Conservation (phyloP, 2,329 filamentous ascomycete species). For the Aureobasidium sp. region DNA sequence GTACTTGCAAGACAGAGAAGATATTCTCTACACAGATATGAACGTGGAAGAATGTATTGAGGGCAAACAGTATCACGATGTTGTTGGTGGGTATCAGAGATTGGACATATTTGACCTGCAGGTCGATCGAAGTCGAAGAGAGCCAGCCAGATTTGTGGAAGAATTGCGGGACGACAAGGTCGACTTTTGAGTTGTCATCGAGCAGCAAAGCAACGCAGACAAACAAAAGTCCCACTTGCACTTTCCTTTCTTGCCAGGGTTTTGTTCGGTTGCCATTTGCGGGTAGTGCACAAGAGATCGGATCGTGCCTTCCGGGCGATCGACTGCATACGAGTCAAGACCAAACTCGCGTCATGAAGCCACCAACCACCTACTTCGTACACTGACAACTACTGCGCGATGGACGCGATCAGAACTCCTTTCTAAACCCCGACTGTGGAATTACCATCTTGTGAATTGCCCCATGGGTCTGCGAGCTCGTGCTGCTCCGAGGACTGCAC, state of each 20-base stretch:
- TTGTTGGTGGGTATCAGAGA: slow-evolving; percentile 48
- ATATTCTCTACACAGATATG: slow-evolving; percentile 44
- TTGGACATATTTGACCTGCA: slow-evolving; percentile 46
- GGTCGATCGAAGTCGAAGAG: slow-evolving; percentile 34
- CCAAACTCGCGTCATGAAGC: not conserved
- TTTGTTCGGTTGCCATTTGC: not conserved
- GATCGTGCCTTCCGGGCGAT: not conserved
- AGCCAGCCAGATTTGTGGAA: slow-evolving; percentile 26
- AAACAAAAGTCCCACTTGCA: not conserved
- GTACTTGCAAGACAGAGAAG: slow-evolving; percentile 39
- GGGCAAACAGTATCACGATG: slow-evolving; percentile 50
- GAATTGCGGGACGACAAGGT: not conserved
- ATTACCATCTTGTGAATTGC: not conserved
- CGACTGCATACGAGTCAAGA: not conserved
- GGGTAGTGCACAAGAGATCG: not conserved
- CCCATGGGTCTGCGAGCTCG: not conserved
- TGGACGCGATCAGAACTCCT: not conserved
- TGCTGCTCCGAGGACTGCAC: not conserved
- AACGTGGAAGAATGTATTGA: slow-evolving; percentile 43
- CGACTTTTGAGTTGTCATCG: not conserved
- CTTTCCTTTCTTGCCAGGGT: not conserved
- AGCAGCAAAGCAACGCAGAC: not conserved
- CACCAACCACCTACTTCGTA: not conserved
- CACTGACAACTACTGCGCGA: not conserved
- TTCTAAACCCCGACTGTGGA: too few relatives aligned